phyloP scores from a whole-genome alignment of 768 basidiomycete species.

The Lentinula edodes region DNA sequence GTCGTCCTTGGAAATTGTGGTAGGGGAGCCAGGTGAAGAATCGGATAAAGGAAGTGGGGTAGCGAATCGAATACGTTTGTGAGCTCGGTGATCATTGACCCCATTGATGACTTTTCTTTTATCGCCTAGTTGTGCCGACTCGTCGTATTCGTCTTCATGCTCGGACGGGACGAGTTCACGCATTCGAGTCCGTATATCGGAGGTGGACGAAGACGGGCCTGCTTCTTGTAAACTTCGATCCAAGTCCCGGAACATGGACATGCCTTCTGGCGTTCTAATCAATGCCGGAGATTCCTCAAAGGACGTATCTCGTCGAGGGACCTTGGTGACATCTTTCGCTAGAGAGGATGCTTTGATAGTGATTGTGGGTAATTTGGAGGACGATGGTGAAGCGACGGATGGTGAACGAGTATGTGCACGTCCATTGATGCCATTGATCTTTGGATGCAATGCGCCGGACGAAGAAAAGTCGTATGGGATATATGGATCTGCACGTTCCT shows the following conservation, averaged over 20 bases:
- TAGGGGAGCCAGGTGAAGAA: slow-evolving; percentile 25
- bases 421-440: slow-evolving; percentile 36
- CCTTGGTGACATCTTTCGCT: slow-evolving; percentile 10
- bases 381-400: slow-evolving; percentile 19
- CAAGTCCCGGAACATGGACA: slow-evolving; percentile 59
- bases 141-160: slow-evolving; percentile 13
- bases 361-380: slow-evolving; percentile 23
- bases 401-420: slow-evolving; percentile 35
- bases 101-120: slow-evolving; percentile 60
- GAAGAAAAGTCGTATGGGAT: slow-evolving; percentile 46
- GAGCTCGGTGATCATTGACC: slow-evolving; percentile 39
- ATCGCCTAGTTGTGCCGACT: slow-evolving; percentile 35
- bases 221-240: slow-evolving; percentile 42
- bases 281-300: slow-evolving; percentile 70
- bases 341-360: slow-evolving; percentile 18
- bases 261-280: slow-evolving; percentile 65
- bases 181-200: slow-evolving; percentile 23
- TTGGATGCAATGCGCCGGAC: slow-evolving; percentile 7
- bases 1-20: slow-evolving; percentile 27
- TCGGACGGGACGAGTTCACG: slow-evolving; percentile 25
- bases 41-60: slow-evolving; percentile 20
- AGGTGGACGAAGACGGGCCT: slow-evolving; percentile 2
- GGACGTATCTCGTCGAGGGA: slow-evolving; percentile 33
- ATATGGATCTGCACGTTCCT: slow-evolving; percentile 68
- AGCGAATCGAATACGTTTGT: slow-evolving; percentile 55